Evolutionary conservation across 164 flowering plant genomes (phyloP).

Genomic region (Malania oleifera): DNA sequence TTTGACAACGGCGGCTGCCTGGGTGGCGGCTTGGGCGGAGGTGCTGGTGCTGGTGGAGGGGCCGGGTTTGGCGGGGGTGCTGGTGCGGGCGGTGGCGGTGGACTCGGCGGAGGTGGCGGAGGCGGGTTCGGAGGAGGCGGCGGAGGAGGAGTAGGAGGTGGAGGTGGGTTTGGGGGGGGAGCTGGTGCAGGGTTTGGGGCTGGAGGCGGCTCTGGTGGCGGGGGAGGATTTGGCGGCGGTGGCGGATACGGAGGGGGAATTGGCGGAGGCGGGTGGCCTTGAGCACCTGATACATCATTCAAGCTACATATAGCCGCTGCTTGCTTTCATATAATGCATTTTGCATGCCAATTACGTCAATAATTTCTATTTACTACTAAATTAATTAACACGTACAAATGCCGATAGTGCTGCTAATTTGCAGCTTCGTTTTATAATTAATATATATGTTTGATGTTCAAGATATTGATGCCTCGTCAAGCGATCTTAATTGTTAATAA

Average conservation of each 20-base stretch:
- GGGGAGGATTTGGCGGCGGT: conserved; percentile 13
- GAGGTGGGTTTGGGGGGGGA: conserved; percentile 14
- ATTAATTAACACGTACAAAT: no score
- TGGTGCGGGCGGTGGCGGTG: conserved; percentile 21
- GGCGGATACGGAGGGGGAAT: conserved; percentile 12
- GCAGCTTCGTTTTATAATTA: no score
- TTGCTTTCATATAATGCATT: no score
- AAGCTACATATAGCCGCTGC: no score
- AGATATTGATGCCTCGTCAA: no score
- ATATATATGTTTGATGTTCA: no score
- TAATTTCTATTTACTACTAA: no score
- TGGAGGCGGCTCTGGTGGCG: conserved; percentile 10
- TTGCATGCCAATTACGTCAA: no score
- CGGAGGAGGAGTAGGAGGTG: conserved; percentile 6
- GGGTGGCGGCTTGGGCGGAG: conserved; percentile 23
- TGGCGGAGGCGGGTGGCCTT: conserved; percentile 19
- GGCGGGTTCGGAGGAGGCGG: conserved; percentile 4
- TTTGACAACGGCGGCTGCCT: conserved; percentile 18
- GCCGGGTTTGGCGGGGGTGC: conserved; percentile 26
- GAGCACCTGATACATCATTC: no score
- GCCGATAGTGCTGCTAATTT: no score
- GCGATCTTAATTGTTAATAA: no score
- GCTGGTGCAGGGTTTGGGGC: conserved; percentile 12
- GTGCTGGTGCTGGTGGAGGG: conserved; percentile 25
- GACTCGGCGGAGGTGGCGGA: conserved; percentile 17